These are phyloP conservation scores for Eragrostis nindensis DNA, from an alignment of 176 grass and related monocot genomes.

Conservation along the genomic window DNA sequence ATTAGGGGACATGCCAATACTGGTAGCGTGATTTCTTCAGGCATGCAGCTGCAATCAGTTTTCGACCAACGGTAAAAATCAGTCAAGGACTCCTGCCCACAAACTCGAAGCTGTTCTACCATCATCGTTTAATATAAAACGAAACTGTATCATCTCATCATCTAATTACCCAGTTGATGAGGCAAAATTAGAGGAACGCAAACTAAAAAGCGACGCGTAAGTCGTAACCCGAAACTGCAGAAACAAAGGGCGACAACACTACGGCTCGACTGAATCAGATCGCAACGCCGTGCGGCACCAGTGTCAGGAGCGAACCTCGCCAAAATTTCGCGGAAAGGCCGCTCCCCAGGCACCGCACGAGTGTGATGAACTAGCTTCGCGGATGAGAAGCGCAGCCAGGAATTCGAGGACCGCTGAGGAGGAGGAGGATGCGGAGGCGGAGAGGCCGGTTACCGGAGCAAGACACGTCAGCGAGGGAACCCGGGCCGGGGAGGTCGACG, in stretches of 20 bases:
- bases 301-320: neutral
- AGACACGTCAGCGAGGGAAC: neutral
- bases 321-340: neutral
- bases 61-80: neutral
- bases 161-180: neutral
- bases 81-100: neutral
- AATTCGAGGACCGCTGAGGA: neutral
- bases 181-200: neutral
- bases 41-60: neutral
- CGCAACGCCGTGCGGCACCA: neutral
- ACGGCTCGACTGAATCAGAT: neutral
- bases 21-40: conserved; percentile 3
- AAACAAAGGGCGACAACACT: too few relatives aligned
- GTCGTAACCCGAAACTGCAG: neutral
- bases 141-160: neutral
- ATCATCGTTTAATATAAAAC: too few relatives aligned
- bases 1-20: neutral
- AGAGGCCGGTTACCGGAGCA: neutral
- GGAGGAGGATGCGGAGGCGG: neutral
- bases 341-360: neutral
- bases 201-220: neutral
- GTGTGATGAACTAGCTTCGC: neutral
- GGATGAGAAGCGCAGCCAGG: neutral
- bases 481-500: neutral
- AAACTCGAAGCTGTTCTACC: neutral